Base-by-base conservation (phyloP, 2,329 filamentous ascomycete genomes). In the Stagonosporopsis vannaccii region DNA sequence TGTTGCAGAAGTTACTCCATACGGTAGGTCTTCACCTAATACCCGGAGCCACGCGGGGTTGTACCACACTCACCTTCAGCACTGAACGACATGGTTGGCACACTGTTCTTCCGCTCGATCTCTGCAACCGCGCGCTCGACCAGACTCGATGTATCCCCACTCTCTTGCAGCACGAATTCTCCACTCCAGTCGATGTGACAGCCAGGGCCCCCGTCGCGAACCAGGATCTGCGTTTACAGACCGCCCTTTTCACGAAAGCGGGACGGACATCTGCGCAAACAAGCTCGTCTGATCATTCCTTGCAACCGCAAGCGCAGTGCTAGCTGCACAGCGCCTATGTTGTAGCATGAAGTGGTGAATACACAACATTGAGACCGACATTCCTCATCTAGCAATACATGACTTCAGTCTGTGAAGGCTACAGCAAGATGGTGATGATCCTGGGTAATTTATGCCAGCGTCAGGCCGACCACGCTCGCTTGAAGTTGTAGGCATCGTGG, bases 201-300 rank as follows among this genome's bases (percentile, higher is more conserved):
- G 37, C 33, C 40, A 33, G 33, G 55, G 44, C 11, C 26, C 25
- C 44, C 39, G 39, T 49, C 52, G 48, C 33, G 2, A 43, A 13
- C 49, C n/a, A 49, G 49, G 44, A 45, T 49, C 28, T 42, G 23
- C 30, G 17, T 43, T 12, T 57, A 8, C 48, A 57, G 48, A 52
- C 54, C 48, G 48, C 55, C 48, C 40, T 44, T 56, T 41, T 20
- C 43, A 39, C 42, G 23, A 17, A 30, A 30, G 41, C 36, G 42
- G 37, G 25, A 43, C 43, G 48, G 53, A 46, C 48, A 51, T 56
- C 42, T 47, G 53, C 53, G 53, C 53, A 51, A 39, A 43, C 47
- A 25, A 56, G 36, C 41, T 56, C 37, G 36, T 39, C 42, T 33
- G 7, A 20, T 19, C 13, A 43, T 43, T 51, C 48, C 47, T 56